Conservation (phyloP, 2,329 filamentous ascomycete genomes). For the Nigrospora sphaerica region DNA sequence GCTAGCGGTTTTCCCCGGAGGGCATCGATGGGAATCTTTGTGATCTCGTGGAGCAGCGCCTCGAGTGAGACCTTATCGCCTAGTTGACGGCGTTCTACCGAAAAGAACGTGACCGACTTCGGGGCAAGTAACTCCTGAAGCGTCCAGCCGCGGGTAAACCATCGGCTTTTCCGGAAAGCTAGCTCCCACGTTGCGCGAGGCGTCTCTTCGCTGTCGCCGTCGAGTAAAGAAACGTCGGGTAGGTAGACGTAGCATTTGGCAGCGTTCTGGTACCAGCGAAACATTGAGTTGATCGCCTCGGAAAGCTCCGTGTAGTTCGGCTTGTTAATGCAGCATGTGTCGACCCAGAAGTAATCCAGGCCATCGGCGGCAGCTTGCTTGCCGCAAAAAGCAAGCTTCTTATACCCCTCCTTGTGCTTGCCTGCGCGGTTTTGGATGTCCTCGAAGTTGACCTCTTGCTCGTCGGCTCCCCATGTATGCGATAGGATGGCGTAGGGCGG, state of each 20-base stretch:
- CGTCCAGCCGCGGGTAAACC: not conserved
- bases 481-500: constrained; percentile 13
- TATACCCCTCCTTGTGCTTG: too few species aligned
- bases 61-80: not conserved
- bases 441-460: too few species aligned
- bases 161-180: not conserved
- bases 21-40: not conserved
- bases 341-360: not conserved
- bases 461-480: constrained; percentile 10
- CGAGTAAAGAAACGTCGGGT: not conserved
- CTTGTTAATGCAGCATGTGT: not conserved
- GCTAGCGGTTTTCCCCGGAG: not conserved
- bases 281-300: not conserved
- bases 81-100: not conserved
- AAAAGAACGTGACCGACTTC: constrained; percentile 1
- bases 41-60: not conserved
- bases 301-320: not conserved
- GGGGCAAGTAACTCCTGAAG: not conserved
- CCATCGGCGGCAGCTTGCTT: not conserved
- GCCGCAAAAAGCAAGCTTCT: too few species aligned
- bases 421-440: too few species aligned
- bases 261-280: not conserved
- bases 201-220: not conserved
- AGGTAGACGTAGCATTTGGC: not conserved
- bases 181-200: not conserved